These are phyloP conservation scores for Pleurotus djamor DNA, from an alignment of 768 basidiomycete genomes.

Conservation along the genomic window DNA sequence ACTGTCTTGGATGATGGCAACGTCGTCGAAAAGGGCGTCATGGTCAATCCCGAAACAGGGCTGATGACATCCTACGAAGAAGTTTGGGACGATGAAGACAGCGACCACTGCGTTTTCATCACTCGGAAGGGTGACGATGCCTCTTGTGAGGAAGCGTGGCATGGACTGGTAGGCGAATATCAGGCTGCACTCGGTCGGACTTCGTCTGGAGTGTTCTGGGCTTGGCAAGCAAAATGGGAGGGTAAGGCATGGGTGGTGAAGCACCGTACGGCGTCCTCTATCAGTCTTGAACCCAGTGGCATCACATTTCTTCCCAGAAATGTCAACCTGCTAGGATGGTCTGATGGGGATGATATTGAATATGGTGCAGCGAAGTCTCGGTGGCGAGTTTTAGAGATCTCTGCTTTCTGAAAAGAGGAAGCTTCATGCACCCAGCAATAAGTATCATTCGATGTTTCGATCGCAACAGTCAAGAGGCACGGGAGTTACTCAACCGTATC, in stretches of 20 bases:
- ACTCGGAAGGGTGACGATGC: neutral
- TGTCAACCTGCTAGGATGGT: slow-evolving; percentile 7
- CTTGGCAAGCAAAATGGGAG: slow-evolving; percentile 14
- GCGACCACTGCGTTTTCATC: slow-evolving; percentile 4
- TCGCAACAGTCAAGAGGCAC: no score
- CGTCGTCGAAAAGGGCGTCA: slow-evolving; percentile 27
- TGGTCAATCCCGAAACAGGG: slow-evolving; percentile 29
- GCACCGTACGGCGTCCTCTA: neutral
- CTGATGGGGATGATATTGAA: slow-evolving; percentile 9
- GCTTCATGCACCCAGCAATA: no score
- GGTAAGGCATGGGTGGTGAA: neutral
- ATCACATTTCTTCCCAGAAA: slow-evolving; percentile 10
- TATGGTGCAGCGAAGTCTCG: neutral
- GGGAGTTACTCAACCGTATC: no score
- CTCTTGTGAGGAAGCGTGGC: slow-evolving; percentile 6
- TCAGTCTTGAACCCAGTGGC: neutral
- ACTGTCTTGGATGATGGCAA: slow-evolving; percentile 22
- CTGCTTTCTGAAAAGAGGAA: no score
- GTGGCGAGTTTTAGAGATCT: no score
- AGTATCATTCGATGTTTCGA: no score
- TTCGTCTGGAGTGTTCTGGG: slow-evolving; percentile 13
- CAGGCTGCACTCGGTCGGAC: slow-evolving; percentile 14
- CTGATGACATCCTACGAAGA: slow-evolving; percentile 26
- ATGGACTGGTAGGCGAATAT: slow-evolving; percentile 11
- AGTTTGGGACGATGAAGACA: slow-evolving; percentile 26